Percentiles rank a stretch among this genome's conserved stretches.
Conservation (phyloP, 1,139 yeast species). For the Debaryomyces subglobosus region DNA sequence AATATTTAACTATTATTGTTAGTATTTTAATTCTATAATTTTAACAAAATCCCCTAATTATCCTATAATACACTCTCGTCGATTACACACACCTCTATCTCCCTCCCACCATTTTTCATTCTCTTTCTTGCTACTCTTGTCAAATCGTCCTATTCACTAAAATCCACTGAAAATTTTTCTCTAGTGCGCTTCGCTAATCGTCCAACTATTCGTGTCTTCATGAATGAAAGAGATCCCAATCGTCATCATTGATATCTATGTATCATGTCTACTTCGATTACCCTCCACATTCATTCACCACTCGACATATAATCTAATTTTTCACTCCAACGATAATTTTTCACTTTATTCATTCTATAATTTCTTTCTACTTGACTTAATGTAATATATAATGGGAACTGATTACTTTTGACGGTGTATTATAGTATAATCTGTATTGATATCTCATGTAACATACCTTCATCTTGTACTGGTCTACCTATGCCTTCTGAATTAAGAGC, state of each 20-base stretch:
- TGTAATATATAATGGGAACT: not conserved
- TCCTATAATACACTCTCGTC: not conserved
- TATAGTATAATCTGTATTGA: not conserved
- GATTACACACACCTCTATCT: not conserved
- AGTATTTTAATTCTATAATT: not conserved
- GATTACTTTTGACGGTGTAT: not conserved
- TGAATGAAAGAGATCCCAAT: not conserved
- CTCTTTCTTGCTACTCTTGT: not conserved
- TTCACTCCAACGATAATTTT: not conserved
- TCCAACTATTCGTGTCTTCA: not conserved
- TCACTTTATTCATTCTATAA: not conserved
- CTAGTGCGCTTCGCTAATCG: not conserved
- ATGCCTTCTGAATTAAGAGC: constrained; percentile 21
- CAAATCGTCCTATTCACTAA: not conserved
- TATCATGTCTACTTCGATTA: not conserved
- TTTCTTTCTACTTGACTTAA: not conserved
- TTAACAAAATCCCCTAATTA: not conserved
- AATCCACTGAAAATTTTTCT: not conserved
- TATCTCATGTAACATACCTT: constrained; percentile 31
- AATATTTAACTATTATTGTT: constrained; percentile 78
- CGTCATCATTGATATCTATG: not conserved
- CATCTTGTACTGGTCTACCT: constrained; percentile 40
- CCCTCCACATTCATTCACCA: not conserved
- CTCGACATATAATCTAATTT: not conserved
- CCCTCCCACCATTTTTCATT: not conserved